Percentiles rank a stretch among this genome's conserved stretches.
phyloP scores from a whole-genome alignment of 306 rosid genomes.

The Phaseolus lunatus region DNA sequence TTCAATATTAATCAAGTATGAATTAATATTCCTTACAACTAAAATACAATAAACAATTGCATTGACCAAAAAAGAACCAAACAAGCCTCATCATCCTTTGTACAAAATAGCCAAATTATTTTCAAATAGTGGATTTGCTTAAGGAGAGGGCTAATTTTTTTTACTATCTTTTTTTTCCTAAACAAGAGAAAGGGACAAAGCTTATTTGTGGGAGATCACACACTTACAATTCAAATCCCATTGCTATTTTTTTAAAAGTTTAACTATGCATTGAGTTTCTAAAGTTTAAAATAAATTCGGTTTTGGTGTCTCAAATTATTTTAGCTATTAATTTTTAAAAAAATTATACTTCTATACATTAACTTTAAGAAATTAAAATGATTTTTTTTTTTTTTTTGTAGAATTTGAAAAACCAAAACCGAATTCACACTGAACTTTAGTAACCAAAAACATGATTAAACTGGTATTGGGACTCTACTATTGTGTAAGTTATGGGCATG shows the following conservation, averaged over 20 bases:
- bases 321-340: too few species aligned
- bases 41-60: slow-evolving; percentile 10
- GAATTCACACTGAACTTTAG: too few species aligned
- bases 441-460: neutral
- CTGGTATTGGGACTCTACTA: neutral
- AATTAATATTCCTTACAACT: slow-evolving; percentile 51
- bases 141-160: slow-evolving; percentile 69
- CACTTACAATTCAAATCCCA: neutral
- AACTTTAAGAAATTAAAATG: too few species aligned
- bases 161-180: neutral
- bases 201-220: neutral
- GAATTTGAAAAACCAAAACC: too few species aligned
- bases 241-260: neutral
- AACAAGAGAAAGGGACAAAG: neutral
- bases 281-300: too few species aligned
- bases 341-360: too few species aligned
- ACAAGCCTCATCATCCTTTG: slow-evolving; percentile 81
- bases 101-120: slow-evolving; percentile 45
- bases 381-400: too few species aligned
- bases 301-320: neutral
- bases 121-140: slow-evolving; percentile 26
- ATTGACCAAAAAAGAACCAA: neutral
- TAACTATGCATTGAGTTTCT: neutral
- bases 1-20: slow-evolving; percentile 36
- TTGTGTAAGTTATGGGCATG: slow-evolving; percentile 40